These are phyloP conservation scores for Dactylonectria estremocensis DNA, from an alignment of 2,329 filamentous ascomycete species.

Conservation along the genomic window DNA sequence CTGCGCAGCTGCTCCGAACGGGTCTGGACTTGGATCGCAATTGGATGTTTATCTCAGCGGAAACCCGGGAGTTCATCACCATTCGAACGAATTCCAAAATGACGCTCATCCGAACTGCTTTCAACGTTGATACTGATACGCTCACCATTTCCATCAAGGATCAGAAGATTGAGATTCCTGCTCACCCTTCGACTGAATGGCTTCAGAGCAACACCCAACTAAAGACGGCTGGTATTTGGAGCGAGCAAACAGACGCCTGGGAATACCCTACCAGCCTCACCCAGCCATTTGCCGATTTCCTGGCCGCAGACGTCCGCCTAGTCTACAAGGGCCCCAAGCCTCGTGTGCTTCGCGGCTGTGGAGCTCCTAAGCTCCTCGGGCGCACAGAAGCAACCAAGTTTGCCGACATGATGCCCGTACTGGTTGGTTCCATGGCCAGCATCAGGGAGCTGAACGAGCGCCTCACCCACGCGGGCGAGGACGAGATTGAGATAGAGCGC, in stretches of 20 bases:
- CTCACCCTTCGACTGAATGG: slow-evolving; percentile 68
- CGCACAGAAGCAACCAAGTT: slow-evolving; percentile 69
- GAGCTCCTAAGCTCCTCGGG: slow-evolving; percentile 67
- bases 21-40: slow-evolving; percentile 74
- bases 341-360: slow-evolving; percentile 69
- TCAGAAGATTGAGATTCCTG: slow-evolving; percentile 65
- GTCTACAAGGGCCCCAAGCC: slow-evolving; percentile 74
- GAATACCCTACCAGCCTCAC: slow-evolving; percentile 68
- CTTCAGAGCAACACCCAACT: slow-evolving; percentile 67
- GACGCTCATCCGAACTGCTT: slow-evolving; percentile 67
- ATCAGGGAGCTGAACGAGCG: slow-evolving; percentile 72
- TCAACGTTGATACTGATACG: slow-evolving; percentile 55
- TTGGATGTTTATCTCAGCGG: slow-evolving; percentile 76
- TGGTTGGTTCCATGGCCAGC: slow-evolving; percentile 69
- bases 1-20: slow-evolving; percentile 65
- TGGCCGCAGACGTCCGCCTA: slow-evolving; percentile 68
- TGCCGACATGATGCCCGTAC: slow-evolving; percentile 71
- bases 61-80: slow-evolving; percentile 70
- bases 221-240: slow-evolving; percentile 70
- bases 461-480: slow-evolving; percentile 58
- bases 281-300: slow-evolving; percentile 67
- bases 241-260: slow-evolving; percentile 69
- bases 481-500: slow-evolving; percentile 71
- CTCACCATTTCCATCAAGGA: slow-evolving; percentile 64
- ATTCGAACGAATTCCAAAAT: slow-evolving; percentile 74